These are phyloP conservation scores for Cryptosporidium bovis DNA, from an alignment of 169 alveolate genomes.

Conservation along the genomic window DNA sequence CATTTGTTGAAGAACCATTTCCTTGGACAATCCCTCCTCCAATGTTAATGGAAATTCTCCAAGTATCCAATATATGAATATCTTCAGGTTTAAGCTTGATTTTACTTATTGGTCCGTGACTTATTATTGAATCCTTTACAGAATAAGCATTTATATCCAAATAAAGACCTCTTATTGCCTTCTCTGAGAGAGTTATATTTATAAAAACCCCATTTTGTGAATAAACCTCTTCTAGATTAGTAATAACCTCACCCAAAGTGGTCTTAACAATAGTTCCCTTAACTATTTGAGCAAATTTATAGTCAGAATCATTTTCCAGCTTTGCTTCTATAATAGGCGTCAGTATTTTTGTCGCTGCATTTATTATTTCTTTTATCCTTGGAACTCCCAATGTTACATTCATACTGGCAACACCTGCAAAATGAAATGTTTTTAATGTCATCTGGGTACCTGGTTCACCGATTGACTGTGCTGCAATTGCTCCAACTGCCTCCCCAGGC, in stretches of 20 bases:
- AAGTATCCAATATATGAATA: constrained; percentile 73
- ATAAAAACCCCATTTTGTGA: constrained; percentile 91
- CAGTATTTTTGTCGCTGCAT: constrained; percentile 93
- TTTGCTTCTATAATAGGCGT: constrained; percentile 96
- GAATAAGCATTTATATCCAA: constrained; percentile 88
- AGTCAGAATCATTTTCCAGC: constrained; percentile 80
- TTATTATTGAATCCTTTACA: constrained; percentile 85
- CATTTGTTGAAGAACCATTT: constrained; percentile 82
- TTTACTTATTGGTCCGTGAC: constrained; percentile 84
- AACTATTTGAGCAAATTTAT: constrained; percentile 84
- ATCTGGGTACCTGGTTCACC: constrained; percentile 99
- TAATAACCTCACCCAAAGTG: constrained; percentile 80
- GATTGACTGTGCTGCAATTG: constrained; percentile 98
- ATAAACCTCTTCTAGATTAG: constrained; percentile 91
- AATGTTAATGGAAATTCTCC: constrained; percentile 76
- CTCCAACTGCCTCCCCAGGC: constrained; percentile 99
- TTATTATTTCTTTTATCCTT: constrained; percentile 97
- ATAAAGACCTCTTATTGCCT: constrained; percentile 85
- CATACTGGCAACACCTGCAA: constrained; percentile 98
- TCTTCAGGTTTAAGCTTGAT: constrained; percentile 84
- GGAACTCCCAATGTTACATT: constrained; percentile 99
- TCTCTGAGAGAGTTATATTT: constrained; percentile 86
- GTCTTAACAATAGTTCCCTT: constrained; percentile 87
- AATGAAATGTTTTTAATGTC: constrained; percentile 99
- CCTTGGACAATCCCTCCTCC: constrained; percentile 18